Percentiles rank a stretch among this genome's conserved stretches.
phyloP scores from a whole-genome alignment of 176 grass and related monocot genomes.

The Metroxylon sagu region DNA sequence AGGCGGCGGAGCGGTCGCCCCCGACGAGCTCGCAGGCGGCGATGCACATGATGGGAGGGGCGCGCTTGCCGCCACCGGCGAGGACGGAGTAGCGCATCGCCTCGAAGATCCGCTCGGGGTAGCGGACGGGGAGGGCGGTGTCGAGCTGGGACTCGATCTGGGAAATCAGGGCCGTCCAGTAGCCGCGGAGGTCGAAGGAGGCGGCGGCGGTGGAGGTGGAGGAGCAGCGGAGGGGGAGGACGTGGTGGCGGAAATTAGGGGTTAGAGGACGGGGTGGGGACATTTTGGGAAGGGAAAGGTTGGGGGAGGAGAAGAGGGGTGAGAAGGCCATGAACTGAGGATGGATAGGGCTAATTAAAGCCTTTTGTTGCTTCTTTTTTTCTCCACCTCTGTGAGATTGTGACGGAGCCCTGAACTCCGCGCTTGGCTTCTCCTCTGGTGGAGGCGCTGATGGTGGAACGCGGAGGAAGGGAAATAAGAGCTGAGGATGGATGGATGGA shows the following conservation, averaged over 20 bases:
- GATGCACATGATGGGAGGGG: slow-evolving; percentile 71
- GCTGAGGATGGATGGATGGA: too few species aligned
- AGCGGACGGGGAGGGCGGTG: slow-evolving; percentile 52
- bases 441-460: too few species aligned
- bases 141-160: slow-evolving; percentile 73
- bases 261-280: slow-evolving; percentile 3
- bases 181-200: slow-evolving; percentile 66
- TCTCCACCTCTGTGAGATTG: too few species aligned
- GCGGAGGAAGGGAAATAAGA: too few species aligned
- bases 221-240: slow-evolving; percentile 14
- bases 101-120: slow-evolving; percentile 59
- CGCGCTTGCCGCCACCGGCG: slow-evolving; percentile 61
- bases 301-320: slow-evolving; percentile 23
- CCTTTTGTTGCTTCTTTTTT: too few species aligned
- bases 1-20: slow-evolving; percentile 36
- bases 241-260: slow-evolving; percentile 10
- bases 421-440: too few species aligned
- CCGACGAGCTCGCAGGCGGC: slow-evolving; percentile 83
- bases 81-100: slow-evolving; percentile 83
- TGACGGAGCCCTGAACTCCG: too few species aligned
- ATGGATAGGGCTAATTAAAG: too few species aligned
- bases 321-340: slow-evolving; percentile 46
- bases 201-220: slow-evolving; percentile 16
- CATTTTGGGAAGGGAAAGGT: slow-evolving; percentile 18
- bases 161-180: slow-evolving; percentile 74